Evolutionary conservation across 805 yeast genomes (phyloP).

Genomic region (Schizosaccharomyces japonicus): DNA sequence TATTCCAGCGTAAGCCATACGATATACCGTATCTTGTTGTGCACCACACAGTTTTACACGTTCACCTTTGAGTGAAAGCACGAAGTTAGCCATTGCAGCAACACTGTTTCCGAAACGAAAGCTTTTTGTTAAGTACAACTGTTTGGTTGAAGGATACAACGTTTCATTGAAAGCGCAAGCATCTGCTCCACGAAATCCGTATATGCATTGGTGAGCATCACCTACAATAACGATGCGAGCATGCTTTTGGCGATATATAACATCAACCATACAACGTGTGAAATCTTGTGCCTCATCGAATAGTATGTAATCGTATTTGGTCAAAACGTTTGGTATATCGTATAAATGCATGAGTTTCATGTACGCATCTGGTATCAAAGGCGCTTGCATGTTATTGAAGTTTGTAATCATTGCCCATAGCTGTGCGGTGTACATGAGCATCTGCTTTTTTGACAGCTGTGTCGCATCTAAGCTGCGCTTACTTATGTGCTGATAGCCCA

Average conservation of each 20-base stretch:
- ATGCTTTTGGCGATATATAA: background rate
- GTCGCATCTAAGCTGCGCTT: background rate
- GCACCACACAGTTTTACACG: background rate
- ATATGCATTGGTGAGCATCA: constrained; percentile 2
- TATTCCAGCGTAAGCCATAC: background rate
- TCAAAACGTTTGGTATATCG: background rate
- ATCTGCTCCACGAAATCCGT: constrained; percentile 2
- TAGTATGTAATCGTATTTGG: background rate
- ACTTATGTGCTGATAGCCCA: background rate
- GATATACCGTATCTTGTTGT: background rate
- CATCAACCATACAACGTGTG: background rate
- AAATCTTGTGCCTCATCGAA: constrained; percentile 2
- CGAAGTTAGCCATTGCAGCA: background rate
- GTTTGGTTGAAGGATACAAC: background rate
- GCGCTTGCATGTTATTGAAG: background rate
- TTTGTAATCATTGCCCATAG: background rate
- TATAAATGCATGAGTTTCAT: background rate
- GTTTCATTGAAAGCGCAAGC: background rate
- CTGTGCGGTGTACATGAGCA: background rate
- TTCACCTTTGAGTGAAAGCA: background rate
- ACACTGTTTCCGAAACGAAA: constrained; percentile 1
- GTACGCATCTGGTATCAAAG: constrained; percentile 2
- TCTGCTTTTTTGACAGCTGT: background rate
- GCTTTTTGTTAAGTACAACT: background rate
- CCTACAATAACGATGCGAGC: constrained; percentile 1